These are phyloP conservation scores for Hordeum marinum DNA, from an alignment of 176 grass and related monocot genomes.

Conservation along the genomic window DNA sequence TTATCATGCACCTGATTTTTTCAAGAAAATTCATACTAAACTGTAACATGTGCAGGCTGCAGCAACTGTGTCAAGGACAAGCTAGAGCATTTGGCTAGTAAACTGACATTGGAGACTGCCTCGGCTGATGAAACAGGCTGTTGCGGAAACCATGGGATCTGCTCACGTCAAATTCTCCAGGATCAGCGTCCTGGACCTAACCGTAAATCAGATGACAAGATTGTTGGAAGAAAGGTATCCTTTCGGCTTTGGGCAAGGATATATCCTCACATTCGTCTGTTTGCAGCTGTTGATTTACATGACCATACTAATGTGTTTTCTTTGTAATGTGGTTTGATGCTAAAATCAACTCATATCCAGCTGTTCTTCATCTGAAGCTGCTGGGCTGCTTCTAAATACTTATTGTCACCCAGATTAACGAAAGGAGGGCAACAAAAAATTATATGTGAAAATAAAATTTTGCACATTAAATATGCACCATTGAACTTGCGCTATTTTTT, in stretches of 20 bases:
- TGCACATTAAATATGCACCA: not conserved
- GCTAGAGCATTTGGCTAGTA: conserved; percentile 31
- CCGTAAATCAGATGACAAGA: conserved; percentile 37
- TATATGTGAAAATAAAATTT: not conserved
- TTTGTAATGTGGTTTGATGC: not conserved
- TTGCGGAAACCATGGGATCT: conserved; percentile 89
- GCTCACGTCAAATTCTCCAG: conserved; percentile 81
- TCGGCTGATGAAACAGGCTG: conserved; percentile 54
- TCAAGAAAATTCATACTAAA: conserved; percentile 19
- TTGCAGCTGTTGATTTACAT: not conserved
- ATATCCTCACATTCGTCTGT: not conserved
- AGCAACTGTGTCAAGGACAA: conserved; percentile 32
- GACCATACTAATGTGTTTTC: not conserved
- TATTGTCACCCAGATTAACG: not conserved
- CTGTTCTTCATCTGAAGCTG: conserved; percentile 18
- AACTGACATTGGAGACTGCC: conserved; percentile 27
- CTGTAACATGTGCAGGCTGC: conserved; percentile 30
- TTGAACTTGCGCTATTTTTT: not conserved
- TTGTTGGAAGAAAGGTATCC: conserved; percentile 80
- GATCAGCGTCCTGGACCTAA: conserved; percentile 55
- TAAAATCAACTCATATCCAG: conserved; percentile 17
- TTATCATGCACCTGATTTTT: conserved; percentile 17
- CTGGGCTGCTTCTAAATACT: not conserved
- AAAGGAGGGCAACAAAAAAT: not conserved
- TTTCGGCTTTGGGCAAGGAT: conserved; percentile 4